phyloP scores from a whole-genome alignment of 345 rosid species.

The Populus pruinosa region DNA sequence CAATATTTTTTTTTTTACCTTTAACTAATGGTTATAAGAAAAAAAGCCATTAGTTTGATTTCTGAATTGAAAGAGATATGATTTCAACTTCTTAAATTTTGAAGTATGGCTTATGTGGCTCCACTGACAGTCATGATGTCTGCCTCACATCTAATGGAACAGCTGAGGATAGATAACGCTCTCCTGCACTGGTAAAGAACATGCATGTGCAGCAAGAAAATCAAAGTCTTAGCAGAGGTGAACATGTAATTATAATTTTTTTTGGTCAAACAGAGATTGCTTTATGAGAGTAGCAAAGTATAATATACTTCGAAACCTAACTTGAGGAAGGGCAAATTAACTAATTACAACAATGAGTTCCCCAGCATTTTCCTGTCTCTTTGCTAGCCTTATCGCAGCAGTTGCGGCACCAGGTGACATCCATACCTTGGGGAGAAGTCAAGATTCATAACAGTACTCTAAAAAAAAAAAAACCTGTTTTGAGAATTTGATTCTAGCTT shows the following conservation, averaged over 20 bases:
- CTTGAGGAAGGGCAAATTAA: background rate
- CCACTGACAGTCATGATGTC: conserved; percentile 53
- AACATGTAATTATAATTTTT: background rate
- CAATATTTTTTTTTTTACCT: background rate
- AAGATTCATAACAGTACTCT: no score
- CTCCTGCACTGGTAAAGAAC: conserved; percentile 60
- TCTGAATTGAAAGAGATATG: background rate
- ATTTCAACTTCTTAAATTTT: background rate
- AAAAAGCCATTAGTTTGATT: background rate
- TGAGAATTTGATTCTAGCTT: no score
- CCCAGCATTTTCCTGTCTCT: conserved; percentile 51
- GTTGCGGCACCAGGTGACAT: conserved; percentile 60
- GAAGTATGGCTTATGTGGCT: background rate
- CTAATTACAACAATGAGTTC: conserved; percentile 50
- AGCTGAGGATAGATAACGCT: conserved; percentile 54
- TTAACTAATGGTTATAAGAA: background rate
- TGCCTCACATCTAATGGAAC: conserved; percentile 62
- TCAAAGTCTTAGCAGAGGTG: background rate
- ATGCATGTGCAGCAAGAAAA: conserved; percentile 1
- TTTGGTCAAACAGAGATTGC: background rate
- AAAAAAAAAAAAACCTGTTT: no score
- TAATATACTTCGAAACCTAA: background rate
- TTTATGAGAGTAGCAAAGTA: background rate
- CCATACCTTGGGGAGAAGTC: conserved; percentile 36
- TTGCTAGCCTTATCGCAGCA: conserved; percentile 48